Base-by-base conservation (phyloP, 2,329 filamentous ascomycete genomes). In the Penicillium rolfsii region DNA sequence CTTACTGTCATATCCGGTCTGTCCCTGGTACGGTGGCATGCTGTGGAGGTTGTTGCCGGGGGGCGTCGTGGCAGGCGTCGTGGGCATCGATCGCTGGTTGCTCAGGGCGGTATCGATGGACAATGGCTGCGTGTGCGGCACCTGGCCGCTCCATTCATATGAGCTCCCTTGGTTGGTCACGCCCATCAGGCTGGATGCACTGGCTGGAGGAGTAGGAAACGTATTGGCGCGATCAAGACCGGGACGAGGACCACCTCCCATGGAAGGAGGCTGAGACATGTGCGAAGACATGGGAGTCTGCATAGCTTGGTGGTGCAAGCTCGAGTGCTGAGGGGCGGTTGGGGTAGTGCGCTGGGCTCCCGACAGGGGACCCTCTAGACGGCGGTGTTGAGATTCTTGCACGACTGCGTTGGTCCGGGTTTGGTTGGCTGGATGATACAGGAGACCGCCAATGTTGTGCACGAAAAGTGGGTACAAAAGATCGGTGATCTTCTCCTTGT, bases 401-500 rank as follows among this genome's bases (percentile, higher is more conserved):
- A 97, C 94, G 57, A 96, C 91, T 73, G 91, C 88, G 77, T 89
- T 93, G 50, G 89, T 91, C 68, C 91, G 84, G 66, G 81, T 90
- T 73, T 93, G 90, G 75, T 97, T 97, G 22, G 74, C 71, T 0
- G 95, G 94, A 75, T 98, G 94, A 77, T 97, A 98, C 53, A 98
- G 85, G 66, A 98, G 83, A 60, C 92, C 90, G 62, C 92, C 92
- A 74, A 98, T 98, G 79, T 98, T 96, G 79, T 98, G 93, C 41
- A 98, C 95, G 76, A 99, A 99, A 52, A 99, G 83, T 55, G 95
- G 95, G 77, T 98, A 99, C 57, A 98, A 81, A 52, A 93, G 82
- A 79, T 98, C 94, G 0, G 95, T 98, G 66, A 98, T 99, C 81
- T 98, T 98, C 79, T 99, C 95, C 84, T 97, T 98, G 82, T 99